Conservation (phyloP, 257 asterid species). For the Rhazya stricta region DNA sequence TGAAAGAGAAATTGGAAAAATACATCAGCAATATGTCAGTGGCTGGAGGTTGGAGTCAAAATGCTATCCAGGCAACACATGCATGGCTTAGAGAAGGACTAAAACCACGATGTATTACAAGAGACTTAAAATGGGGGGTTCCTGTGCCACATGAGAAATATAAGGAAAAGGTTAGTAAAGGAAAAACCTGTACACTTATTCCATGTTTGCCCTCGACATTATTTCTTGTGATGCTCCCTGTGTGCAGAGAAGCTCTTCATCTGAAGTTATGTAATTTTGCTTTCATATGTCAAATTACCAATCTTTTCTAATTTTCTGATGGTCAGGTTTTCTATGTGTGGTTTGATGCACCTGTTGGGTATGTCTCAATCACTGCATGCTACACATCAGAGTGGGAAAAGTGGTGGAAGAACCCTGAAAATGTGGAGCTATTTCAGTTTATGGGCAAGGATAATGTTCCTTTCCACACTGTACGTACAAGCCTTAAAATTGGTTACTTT, state of each 20-base stretch:
- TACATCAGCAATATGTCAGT: slow-evolving; percentile 62
- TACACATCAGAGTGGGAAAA: slow-evolving; percentile 94
- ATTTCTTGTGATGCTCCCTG: slow-evolving; percentile 4
- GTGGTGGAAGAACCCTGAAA: slow-evolving; percentile 98
- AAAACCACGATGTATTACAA: slow-evolving; percentile 71
- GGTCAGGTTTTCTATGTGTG: slow-evolving; percentile 93
- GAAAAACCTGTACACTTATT: not conserved
- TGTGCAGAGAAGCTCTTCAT: not conserved
- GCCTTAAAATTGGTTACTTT: not conserved
- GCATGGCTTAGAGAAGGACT: slow-evolving; percentile 93
- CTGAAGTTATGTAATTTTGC: not conserved
- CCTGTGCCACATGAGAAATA: slow-evolving; percentile 88
- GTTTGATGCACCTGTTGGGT: slow-evolving; percentile 99
- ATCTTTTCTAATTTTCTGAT: slow-evolving; percentile 10
- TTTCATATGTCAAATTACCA: not conserved
- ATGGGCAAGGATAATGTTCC: slow-evolving; percentile 99
- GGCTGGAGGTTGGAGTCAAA: slow-evolving; percentile 95
- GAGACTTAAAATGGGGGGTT: slow-evolving; percentile 98
- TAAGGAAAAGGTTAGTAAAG: slow-evolving; percentile 65
- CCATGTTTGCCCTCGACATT: not conserved
- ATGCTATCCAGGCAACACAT: slow-evolving; percentile 71
- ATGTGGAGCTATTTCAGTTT: slow-evolving; percentile 93
- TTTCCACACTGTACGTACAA: slow-evolving; percentile 78
- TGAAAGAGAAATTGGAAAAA: slow-evolving; percentile 63
- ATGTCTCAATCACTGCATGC: slow-evolving; percentile 86